These are phyloP conservation scores for Phytopythium montanum DNA, from an alignment of 352 stramenopile genomes.

Conservation along the genomic window DNA sequence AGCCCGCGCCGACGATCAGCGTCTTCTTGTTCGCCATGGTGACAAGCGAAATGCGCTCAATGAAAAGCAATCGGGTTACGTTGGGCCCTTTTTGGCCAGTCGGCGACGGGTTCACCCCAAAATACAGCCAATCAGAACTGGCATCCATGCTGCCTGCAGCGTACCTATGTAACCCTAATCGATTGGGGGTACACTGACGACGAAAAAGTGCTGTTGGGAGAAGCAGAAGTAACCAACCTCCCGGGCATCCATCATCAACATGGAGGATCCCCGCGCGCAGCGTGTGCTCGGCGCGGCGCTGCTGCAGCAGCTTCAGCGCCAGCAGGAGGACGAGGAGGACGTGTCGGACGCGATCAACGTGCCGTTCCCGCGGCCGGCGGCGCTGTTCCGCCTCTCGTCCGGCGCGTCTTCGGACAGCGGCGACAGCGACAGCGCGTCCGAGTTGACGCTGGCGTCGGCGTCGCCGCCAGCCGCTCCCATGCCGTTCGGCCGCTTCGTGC, in stretches of 20 bases:
- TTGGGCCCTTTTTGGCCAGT: not conserved
- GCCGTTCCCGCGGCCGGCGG: slow-evolving; percentile 21
- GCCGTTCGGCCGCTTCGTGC: slow-evolving; percentile 26
- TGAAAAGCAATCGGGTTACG: not conserved
- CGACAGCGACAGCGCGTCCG: slow-evolving; percentile 4
- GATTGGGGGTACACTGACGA: not conserved
- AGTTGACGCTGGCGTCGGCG: slow-evolving; percentile 4
- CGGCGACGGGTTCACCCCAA: not conserved
- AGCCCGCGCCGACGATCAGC: slow-evolving; percentile 57
- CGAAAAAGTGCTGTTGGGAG: not conserved
- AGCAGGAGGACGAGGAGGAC: slow-evolving; percentile 3
- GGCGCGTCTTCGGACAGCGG: slow-evolving; percentile 9
- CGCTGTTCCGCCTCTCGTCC: slow-evolving; percentile 40
- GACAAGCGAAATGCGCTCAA: not conserved
- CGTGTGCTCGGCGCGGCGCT: slow-evolving; percentile 2
- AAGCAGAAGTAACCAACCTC: not conserved
- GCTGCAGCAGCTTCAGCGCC: slow-evolving; percentile 6
- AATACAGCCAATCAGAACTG: not conserved
- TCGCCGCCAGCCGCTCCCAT: not conserved
- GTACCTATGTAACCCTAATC: not conserved
- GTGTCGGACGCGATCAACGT: slow-evolving; percentile 30
- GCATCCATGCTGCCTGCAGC: not conserved
- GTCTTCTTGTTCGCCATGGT: slow-evolving; percentile 36
- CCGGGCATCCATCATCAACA: not conserved
- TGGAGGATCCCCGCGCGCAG: slow-evolving; percentile 4